Conservation (phyloP, 148 eudicot species). For the Rhododendron simsii region DNA sequence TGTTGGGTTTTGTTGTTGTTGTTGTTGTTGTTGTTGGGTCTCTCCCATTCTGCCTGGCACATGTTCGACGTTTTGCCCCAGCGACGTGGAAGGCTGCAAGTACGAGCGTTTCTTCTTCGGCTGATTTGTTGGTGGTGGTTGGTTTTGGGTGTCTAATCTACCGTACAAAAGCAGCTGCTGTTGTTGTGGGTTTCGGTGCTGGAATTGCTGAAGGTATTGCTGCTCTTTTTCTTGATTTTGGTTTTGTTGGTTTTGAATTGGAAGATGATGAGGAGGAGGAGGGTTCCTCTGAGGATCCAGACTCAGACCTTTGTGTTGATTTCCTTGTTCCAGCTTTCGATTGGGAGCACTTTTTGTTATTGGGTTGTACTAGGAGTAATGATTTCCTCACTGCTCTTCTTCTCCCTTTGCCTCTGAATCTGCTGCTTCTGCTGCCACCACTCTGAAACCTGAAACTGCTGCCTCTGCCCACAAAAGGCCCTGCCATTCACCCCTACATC, state of each 20-base stretch:
- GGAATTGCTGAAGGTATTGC: constrained; percentile 9
- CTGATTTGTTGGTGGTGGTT: background rate
- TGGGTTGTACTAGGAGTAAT: background rate
- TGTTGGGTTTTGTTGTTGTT: background rate
- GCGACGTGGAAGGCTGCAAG: constrained; percentile 20
- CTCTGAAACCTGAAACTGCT: constrained; percentile 19
- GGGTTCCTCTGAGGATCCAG: constrained; percentile 58
- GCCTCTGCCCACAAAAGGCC: constrained; percentile 20
- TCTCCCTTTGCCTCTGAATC: constrained; percentile 7
- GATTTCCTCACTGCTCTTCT: constrained; percentile 9
- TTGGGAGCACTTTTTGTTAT: constrained; percentile 11
- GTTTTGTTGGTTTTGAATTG: constrained; percentile 4
- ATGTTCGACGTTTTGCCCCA: constrained; percentile 25
- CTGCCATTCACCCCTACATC: constrained; percentile 42
- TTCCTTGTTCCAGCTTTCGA: constrained; percentile 58
- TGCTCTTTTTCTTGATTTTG: constrained; percentile 5
- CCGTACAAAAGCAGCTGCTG: constrained; percentile 2
- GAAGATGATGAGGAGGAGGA: constrained; percentile 10
- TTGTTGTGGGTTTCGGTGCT: background rate
- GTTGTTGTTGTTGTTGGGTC: constrained; percentile 15
- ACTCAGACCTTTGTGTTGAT: constrained; percentile 43
- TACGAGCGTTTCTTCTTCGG: constrained; percentile 44
- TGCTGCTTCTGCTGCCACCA: constrained; percentile 13
- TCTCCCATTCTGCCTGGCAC: constrained; percentile 54
- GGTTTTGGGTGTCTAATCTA: constrained; percentile 18